phyloP scores from a whole-genome alignment of 2,329 filamentous ascomycete genomes.

The Ophiostoma piceae region DNA sequence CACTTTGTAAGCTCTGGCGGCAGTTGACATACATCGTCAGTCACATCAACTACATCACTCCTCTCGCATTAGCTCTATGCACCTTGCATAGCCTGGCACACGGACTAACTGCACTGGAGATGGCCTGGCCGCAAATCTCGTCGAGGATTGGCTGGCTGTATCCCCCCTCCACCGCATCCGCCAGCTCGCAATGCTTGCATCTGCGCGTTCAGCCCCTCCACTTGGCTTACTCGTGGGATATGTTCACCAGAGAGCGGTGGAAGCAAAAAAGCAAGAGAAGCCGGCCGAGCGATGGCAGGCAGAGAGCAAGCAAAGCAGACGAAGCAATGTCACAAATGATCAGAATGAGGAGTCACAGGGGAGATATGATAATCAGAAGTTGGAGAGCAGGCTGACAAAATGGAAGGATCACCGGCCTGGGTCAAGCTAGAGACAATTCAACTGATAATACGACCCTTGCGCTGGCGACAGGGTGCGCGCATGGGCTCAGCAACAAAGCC shows the following conservation, averaged over 20 bases:
- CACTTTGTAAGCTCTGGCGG: background rate
- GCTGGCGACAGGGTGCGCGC: background rate
- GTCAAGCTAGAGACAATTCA: background rate
- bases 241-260: background rate
- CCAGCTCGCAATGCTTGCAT: background rate
- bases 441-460: background rate
- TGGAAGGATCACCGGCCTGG: background rate
- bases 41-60: background rate
- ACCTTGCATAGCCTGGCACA: background rate
- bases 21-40: background rate
- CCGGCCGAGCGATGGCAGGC: background rate
- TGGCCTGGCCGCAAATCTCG: background rate
- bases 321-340: background rate
- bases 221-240: background rate
- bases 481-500: background rate
- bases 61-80: slow-evolving; percentile 12
- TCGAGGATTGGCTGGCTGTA: background rate
- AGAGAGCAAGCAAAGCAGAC: background rate
- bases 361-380: background rate
- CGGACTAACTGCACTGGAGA: background rate
- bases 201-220: background rate
- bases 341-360: background rate
- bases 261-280: background rate
- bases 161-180: background rate
- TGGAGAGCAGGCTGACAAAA: background rate